Base-by-base conservation (phyloP, 441 rosid genomes). In the Brassica hybrid region DNA sequence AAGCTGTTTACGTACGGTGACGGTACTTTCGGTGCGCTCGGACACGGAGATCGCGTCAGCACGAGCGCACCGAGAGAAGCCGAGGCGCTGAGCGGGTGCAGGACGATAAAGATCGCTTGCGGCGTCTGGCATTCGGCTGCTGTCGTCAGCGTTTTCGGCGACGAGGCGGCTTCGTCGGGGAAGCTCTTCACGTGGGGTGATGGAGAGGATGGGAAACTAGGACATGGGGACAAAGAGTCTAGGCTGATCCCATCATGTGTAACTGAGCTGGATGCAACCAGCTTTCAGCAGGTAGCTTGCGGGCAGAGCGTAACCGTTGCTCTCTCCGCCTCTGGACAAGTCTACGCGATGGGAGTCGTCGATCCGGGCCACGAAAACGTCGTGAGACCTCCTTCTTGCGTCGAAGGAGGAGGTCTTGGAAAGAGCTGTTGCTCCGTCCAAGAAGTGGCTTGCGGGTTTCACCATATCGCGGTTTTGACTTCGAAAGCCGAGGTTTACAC, bases 121-220 rank as follows among this genome's bases (percentile, higher is more conserved):
- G 94, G 94, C 21, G 85, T 87, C 79, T 90, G 92, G 94, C 94
- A 90, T 81, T 85, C 94, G 57, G 91, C 94, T 80, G 91, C 94
- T 5, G 65, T 90, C 68, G 91, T 85, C 18, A 85, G 79, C 80
- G 86, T 86, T 81, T 81, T 65, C 73, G 60, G 36, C 41, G 92
- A 80, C 41, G 92, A 79, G 59, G 79, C 71, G 57, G 76, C 83
- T 1, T 16, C 56, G 14, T 80, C 84, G 1, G 90, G 89, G 56
- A 87, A 84, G 73, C 84, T 90, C 17, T 90, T 90, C 69, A 88
- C 92, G 25, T 90, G 94, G 94, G 94, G 94, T 36, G 86, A 90
- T 85, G 94, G 91, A 76, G 88, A 85, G 63, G 83, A 87, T 79
- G 90, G 91, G 69, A 85, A 85, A 73, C 94, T 90, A 54, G 94